Base-by-base conservation (phyloP, 2,329 filamentous ascomycete genomes). In the Emmonsiellopsis sp. region DNA sequence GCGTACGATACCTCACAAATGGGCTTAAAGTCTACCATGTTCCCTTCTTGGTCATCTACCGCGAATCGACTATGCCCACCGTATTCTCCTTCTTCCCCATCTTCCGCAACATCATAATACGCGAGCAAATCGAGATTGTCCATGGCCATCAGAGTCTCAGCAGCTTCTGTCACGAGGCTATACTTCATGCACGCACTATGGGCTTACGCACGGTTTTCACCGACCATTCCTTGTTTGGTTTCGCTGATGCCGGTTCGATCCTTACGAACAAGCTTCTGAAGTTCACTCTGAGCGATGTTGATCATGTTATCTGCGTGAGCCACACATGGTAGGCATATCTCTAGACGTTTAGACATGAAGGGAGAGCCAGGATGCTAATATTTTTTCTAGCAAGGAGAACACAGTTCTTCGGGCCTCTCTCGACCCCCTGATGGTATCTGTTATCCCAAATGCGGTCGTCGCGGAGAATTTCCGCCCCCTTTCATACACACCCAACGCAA, bases 11-110 rank as follows among this genome's bases (percentile, higher is more conserved):
- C 67, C 83, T 98, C 58, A 97, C 92, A 56, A 98, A 98, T 68
- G 92, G 93, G 51, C 82, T 98, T 66, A 98, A 98, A 69, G 93
- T 97, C 71, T 98, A 96, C 74, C 89, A 98, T 70, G 86, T 97
- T 15, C 94, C 93, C 3, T 97, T 97, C 70, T 82, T 95, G 67
- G 84, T 97, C 69, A 91, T 98, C 63, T 97, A 96, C 70, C 89
- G 94, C 62, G 87, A 90, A 59, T 83, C 90, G 4, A 94, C 90
- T 10, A 92, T 98, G 65, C 93, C 93, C 0, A 97, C 94, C 5
- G 90, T 98, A 65, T 97, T 97, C 75, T 96, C 92, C 32, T 96
- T 95, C 75, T 98, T 98, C 63, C 93, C 94, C 8, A 84, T 96
- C n/a, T 91, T 98, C 64, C 85, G 93, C 54, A 95, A 97, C 62